Evolutionary conservation across 148 eudicot species (phyloP).

Genomic region (Dysphania ambrosioides): DNA sequence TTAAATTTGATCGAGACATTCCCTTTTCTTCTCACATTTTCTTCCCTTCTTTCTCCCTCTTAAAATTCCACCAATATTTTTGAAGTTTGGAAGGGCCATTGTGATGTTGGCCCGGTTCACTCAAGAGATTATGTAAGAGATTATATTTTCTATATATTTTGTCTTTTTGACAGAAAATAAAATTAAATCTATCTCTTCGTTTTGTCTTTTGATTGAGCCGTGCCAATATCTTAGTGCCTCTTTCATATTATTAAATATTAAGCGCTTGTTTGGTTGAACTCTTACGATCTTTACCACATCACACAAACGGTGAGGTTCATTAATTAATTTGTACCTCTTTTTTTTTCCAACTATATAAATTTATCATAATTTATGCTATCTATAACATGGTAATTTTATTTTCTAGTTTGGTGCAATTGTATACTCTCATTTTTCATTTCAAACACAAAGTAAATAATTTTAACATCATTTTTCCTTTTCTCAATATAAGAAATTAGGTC

Average conservation of each 20-base stretch:
- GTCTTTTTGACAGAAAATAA: background rate
- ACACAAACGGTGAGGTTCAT: slow-evolving; percentile 1
- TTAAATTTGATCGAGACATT: slow-evolving; percentile 33
- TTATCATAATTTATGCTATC: too few species aligned
- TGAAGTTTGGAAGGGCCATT: slow-evolving; percentile 33
- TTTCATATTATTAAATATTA: slow-evolving; percentile 22
- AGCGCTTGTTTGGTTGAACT: background rate
- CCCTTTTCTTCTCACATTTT: slow-evolving; percentile 14
- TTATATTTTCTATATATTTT: background rate
- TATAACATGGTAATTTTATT: too few species aligned
- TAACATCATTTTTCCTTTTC: too few species aligned
- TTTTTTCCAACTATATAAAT: background rate
- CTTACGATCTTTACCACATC: background rate
- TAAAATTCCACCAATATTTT: too few species aligned
- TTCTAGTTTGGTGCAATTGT: background rate
- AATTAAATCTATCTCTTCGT: background rate
- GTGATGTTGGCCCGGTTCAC: slow-evolving; percentile 55
- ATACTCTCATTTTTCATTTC: background rate
- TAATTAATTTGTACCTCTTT: too few species aligned
- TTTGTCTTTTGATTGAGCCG: slow-evolving; percentile 46
- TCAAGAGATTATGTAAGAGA: slow-evolving; percentile 26
- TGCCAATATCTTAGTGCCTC: slow-evolving; percentile 51
- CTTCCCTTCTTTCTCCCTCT: too few species aligned
- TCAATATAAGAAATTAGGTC: background rate
- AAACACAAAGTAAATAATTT: background rate